These are phyloP conservation scores for Lavandula angustifolia DNA, from an alignment of 257 asterid genomes.

Conservation along the genomic window DNA sequence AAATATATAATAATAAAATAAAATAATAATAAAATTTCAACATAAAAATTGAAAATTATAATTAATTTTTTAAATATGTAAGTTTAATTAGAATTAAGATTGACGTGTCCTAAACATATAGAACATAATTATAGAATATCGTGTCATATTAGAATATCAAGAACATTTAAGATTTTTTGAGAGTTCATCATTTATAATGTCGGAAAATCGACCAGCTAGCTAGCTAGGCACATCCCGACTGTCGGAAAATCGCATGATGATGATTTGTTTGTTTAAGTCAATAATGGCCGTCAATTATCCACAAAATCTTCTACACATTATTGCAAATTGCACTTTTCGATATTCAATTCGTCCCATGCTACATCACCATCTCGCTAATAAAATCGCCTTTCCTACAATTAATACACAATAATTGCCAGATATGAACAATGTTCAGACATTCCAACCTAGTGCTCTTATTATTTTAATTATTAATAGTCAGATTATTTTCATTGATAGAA, in stretches of 20 bases:
- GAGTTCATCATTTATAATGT: background rate
- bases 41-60: too few relatives aligned
- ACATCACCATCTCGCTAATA: conserved; percentile 6
- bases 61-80: too few relatives aligned
- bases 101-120: too few relatives aligned
- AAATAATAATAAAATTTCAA: too few relatives aligned
- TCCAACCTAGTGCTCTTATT: background rate
- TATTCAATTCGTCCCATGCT: conserved; percentile 4
- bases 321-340: conserved; percentile 24
- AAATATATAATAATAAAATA: too few relatives aligned
- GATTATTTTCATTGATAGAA: conserved; percentile 24
- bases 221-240: conserved; percentile 32
- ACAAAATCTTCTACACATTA: conserved; percentile 11
- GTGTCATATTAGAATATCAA: too few relatives aligned
- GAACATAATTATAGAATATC: too few relatives aligned
- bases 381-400: conserved; percentile 11
- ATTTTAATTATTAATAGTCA: background rate
- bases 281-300: conserved; percentile 28
- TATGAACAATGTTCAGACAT: conserved; percentile 1
- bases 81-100: too few relatives aligned
- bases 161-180: too few relatives aligned
- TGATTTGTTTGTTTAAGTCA: background rate
- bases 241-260: conserved; percentile 30
- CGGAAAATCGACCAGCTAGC: conserved; percentile 11
- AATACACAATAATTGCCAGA: conserved; percentile 34